phyloP scores from a whole-genome alignment of 23 red algal genomes.

The Agarophyton chilense region DNA sequence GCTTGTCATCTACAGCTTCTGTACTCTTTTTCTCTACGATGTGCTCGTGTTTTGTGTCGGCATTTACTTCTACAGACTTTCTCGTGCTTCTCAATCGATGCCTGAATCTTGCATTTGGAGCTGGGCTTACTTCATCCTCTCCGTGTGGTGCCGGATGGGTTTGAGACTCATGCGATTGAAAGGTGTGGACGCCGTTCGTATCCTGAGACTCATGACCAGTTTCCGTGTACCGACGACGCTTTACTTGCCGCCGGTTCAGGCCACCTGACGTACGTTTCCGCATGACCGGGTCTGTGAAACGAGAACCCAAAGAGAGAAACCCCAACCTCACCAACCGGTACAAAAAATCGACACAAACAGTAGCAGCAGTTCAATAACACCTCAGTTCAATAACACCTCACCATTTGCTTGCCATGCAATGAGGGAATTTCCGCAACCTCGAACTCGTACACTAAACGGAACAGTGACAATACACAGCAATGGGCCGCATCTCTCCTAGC shows the following conservation, averaged over 20 bases:
- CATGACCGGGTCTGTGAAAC: neutral
- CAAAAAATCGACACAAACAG: no score
- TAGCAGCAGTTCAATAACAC: no score
- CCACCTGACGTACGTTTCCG: neutral
- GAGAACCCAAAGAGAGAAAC: neutral
- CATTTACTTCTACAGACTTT: neutral
- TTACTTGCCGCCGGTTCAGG: neutral
- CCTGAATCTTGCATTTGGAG: neutral
- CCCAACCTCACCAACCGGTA: no score
- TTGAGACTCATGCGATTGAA: neutral
- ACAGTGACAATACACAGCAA: no score
- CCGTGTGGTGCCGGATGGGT: neutral
- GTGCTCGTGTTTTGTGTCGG: neutral
- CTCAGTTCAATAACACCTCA: no score
- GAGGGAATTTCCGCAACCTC: no score
- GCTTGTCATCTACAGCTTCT: neutral
- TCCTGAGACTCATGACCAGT: neutral
- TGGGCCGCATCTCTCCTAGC: no score
- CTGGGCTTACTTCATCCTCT: slow-evolving; percentile 17
- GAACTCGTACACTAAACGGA: no score
- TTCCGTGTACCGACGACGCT: neutral
- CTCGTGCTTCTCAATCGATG: neutral
- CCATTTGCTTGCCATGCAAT: no score
- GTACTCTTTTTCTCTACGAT: neutral
- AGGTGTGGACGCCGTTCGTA: neutral